Conservation (phyloP, 2,329 filamentous ascomycete genomes). For the Botrytis byssoidea region DNA sequence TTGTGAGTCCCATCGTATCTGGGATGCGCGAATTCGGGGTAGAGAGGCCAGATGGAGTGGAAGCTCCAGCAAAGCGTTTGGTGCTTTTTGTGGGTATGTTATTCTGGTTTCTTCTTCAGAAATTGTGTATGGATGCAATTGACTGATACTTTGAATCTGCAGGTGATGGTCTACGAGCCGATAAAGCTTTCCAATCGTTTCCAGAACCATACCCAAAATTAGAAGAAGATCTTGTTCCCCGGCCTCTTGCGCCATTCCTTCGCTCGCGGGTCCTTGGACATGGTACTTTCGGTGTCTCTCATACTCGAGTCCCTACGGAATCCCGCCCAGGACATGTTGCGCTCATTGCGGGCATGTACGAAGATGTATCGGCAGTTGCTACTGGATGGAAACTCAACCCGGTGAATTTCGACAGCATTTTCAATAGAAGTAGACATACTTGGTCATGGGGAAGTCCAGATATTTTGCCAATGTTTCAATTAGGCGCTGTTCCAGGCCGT, state of each 20-base stretch:
- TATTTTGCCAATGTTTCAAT: conserved; percentile 94
- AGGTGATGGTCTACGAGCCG: conserved; percentile 91
- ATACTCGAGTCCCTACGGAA: conserved; percentile 94
- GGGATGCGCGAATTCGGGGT: conserved; percentile 84
- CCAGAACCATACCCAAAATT: conserved; percentile 76
- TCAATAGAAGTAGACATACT: conserved; percentile 93
- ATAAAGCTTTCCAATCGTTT: conserved; percentile 95
- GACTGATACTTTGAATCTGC: conserved; percentile 24
- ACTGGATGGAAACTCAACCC: conserved; percentile 99
- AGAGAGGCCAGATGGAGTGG: conserved; percentile 55
- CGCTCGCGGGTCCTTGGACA: conserved; percentile 84
- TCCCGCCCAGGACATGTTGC: conserved; percentile 95
- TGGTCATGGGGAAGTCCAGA: conserved; percentile 99
- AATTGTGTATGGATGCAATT: neutral
- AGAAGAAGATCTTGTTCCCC: conserved; percentile 65
- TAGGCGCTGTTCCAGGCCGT: conserved; percentile 82
- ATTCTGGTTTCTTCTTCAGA: neutral
- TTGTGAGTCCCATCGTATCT: conserved; percentile 93
- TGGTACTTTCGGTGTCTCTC: conserved; percentile 95
- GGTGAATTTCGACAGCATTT: conserved; percentile 97
- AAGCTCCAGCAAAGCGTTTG: conserved; percentile 82
- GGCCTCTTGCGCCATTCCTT: conserved; percentile 85
- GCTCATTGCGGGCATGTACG: conserved; percentile 92
- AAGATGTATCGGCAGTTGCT: conserved; percentile 95
- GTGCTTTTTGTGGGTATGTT: conserved; percentile 84